Percentiles rank a stretch among this genome's conserved stretches.
phyloP scores from a whole-genome alignment of 2,329 filamentous ascomycete species.

The Neofusicoccum parvum region DNA sequence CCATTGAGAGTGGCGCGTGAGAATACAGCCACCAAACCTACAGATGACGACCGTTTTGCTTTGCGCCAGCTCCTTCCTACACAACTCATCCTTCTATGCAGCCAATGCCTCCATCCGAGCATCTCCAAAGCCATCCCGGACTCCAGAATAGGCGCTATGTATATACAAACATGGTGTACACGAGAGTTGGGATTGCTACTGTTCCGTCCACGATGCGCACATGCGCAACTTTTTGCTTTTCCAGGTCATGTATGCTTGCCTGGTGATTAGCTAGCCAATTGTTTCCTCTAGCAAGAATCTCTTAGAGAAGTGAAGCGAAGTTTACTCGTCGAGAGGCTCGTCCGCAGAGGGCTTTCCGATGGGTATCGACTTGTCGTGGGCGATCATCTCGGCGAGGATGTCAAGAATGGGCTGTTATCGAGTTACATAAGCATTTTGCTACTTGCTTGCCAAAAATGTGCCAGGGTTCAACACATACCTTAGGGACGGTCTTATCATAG shows the following conservation, averaged over 20 bases:
- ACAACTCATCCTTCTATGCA: conserved; percentile 15
- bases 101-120: conserved; percentile 14
- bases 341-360: conserved; percentile 18
- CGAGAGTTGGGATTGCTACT: conserved; percentile 8
- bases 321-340: conserved; percentile 12
- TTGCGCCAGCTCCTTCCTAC: conserved; percentile 2
- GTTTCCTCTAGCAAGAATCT: not conserved
- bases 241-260: not conserved
- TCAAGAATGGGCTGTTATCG: conserved; percentile 79
- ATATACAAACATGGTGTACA: conserved; percentile 21
- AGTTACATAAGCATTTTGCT: conserved; percentile 22
- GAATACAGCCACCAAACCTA: not conserved
- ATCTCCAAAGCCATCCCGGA: conserved; percentile 14
- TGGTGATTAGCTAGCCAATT: not conserved
- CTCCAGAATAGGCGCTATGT: conserved; percentile 8
- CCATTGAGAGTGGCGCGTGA: conserved; percentile 1
- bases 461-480: conserved; percentile 58
- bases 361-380: conserved; percentile 70
- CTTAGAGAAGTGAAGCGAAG: not conserved
- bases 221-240: not conserved
- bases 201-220: not conserved
- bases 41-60: not conserved
- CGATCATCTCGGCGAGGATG: conserved; percentile 97
- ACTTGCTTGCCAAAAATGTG: not conserved
- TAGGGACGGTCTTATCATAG: conserved; percentile 97